These are phyloP conservation scores for Penicillium odoratum DNA, from an alignment of 495 filamentous ascomycete species.

Conservation along the genomic window DNA sequence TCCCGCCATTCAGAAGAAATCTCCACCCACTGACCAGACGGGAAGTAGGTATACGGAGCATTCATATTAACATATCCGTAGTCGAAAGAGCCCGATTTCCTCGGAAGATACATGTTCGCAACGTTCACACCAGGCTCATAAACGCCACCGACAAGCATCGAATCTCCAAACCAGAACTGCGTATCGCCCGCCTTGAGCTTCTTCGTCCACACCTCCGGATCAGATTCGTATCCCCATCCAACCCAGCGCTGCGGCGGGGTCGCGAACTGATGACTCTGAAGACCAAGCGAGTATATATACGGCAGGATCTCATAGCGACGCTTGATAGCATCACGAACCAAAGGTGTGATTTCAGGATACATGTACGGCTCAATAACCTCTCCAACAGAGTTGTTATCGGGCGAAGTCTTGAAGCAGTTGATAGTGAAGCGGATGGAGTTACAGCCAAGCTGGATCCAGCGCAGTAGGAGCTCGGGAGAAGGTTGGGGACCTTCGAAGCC, in stretches of 20 bases:
- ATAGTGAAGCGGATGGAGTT: constrained; percentile 69
- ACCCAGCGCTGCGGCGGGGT: constrained; percentile 65
- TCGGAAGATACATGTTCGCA: constrained; percentile 61
- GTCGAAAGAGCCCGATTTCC: constrained; percentile 42
- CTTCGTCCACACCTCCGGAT: constrained; percentile 61
- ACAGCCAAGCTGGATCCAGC: constrained; percentile 69
- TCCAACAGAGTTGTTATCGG: constrained; percentile 57
- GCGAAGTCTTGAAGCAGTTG: constrained; percentile 72
- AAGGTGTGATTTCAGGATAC: constrained; percentile 61
- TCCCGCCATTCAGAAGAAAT: constrained; percentile 57
- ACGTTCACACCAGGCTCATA: constrained; percentile 55
- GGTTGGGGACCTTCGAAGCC: constrained; percentile 72
- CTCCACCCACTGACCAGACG: constrained; percentile 60
- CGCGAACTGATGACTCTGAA: constrained; percentile 58
- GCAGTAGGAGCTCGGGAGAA: constrained; percentile 64
- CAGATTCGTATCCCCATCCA: constrained; percentile 66
- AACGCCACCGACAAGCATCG: constrained; percentile 64
- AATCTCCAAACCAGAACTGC: constrained; percentile 71
- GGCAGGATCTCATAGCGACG: constrained; percentile 68
- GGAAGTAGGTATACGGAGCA: constrained; percentile 56
- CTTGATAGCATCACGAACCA: constrained; percentile 62
- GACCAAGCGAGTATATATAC: constrained; percentile 63
- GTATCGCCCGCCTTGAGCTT: constrained; percentile 56
- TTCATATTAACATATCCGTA: constrained; percentile 63
- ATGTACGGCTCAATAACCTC: constrained; percentile 75